phyloP scores from a whole-genome alignment of 2,329 filamentous ascomycete species.

The Botryotinia globosa region DNA sequence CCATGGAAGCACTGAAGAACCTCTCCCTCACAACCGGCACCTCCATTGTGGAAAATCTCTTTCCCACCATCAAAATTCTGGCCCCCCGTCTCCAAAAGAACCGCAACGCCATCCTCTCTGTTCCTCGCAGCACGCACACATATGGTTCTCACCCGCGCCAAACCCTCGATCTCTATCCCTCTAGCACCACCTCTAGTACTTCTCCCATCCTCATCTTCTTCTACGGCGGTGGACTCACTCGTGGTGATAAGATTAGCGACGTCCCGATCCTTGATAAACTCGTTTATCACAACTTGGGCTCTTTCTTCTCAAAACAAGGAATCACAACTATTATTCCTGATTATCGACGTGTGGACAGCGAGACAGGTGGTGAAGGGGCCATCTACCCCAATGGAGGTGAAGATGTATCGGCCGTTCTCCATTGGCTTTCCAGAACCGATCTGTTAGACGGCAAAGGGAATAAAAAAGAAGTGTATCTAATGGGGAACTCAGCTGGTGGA shows the following conservation, averaged over 20 bases:
- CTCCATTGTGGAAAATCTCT: conserved; percentile 27
- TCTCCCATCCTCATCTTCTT: conserved; percentile 35
- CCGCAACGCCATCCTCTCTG: conserved; percentile 30
- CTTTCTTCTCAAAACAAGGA: conserved; percentile 34
- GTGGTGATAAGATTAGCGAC: conserved; percentile 32
- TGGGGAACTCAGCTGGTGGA: conserved; percentile 38
- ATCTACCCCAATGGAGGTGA: conserved; percentile 35
- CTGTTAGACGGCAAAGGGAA: conserved; percentile 23
- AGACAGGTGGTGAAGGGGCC: conserved; percentile 32
- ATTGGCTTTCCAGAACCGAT: conserved; percentile 27
- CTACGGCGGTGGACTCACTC: conserved; percentile 35
- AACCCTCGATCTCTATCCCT: conserved; percentile 34
- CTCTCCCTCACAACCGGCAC: conserved; percentile 26
- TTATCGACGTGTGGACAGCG: conserved; percentile 33
- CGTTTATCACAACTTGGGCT: conserved; percentile 35
- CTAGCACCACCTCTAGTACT: conserved; percentile 17
- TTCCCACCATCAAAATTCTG: conserved; percentile 32
- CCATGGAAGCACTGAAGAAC: conserved; percentile 31
- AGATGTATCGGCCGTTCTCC: conserved; percentile 29
- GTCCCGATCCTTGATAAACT: conserved; percentile 25
- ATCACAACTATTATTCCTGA: conserved; percentile 33
- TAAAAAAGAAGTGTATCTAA: conserved; percentile 31
- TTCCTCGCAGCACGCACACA: conserved; percentile 24
- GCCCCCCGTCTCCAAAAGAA: conserved; percentile 30
- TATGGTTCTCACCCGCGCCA: conserved; percentile 37